Conservation (phyloP, 2,329 filamentous ascomycete genomes). For the Berkeleyomyces basicola region DNA sequence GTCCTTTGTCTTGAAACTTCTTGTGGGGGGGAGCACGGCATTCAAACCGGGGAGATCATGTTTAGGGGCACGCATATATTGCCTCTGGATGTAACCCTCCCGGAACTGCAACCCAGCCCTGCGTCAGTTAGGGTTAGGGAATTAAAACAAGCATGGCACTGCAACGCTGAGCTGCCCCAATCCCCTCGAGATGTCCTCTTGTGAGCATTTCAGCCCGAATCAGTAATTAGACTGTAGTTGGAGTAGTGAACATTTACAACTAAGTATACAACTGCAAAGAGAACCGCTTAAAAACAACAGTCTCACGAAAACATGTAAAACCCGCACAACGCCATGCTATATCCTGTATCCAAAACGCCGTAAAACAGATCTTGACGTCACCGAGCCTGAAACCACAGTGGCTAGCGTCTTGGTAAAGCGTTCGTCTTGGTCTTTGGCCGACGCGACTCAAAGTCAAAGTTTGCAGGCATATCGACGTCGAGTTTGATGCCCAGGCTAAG, state of each 20-base stretch:
- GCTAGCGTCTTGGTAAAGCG: not conserved
- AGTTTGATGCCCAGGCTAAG: slow-evolving; percentile 30
- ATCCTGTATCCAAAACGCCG: not conserved
- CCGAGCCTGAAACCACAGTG: too few relatives aligned
- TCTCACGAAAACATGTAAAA: not conserved
- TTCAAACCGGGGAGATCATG: too few relatives aligned
- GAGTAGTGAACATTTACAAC: not conserved
- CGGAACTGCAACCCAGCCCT: not conserved
- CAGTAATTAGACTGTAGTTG: too few relatives aligned
- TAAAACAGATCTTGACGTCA: not conserved
- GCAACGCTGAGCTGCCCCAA: too few relatives aligned
- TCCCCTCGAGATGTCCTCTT: too few relatives aligned
- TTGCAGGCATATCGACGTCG: slow-evolving; percentile 28
- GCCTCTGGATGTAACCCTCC: not conserved
- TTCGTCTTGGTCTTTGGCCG: slow-evolving; percentile 11
- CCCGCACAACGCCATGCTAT: not conserved
- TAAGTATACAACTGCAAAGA: not conserved
- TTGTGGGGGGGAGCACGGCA: not conserved
- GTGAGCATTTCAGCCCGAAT: too few relatives aligned
- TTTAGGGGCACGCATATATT: too few relatives aligned
- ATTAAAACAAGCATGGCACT: too few relatives aligned
- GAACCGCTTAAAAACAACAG: not conserved
- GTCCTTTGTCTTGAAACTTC: not conserved
- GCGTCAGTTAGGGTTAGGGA: not conserved
- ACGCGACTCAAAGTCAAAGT: slow-evolving; percentile 26